Evolutionary conservation across 2,329 filamentous ascomycete species (phyloP).

Genomic region (Cladosporium cucumerinum): DNA sequence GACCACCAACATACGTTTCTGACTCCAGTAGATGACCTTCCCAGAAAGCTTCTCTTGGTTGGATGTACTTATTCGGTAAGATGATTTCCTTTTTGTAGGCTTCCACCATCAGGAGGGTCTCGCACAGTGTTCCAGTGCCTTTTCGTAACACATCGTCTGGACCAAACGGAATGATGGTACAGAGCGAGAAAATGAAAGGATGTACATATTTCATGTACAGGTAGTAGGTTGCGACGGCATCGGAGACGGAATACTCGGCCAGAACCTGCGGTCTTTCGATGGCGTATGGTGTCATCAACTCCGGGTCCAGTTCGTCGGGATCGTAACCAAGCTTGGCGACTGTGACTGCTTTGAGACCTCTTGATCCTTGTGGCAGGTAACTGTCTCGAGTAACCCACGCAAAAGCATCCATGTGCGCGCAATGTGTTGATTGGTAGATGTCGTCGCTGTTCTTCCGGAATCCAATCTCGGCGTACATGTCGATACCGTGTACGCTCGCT

Average conservation of each 20-base stretch:
- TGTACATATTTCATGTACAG: conserved; percentile 99
- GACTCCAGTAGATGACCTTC: conserved; percentile 94
- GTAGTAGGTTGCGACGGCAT: conserved; percentile 98
- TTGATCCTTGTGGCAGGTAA: conserved; percentile 93
- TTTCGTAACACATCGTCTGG: conserved; percentile 92
- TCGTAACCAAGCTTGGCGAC: conserved; percentile 98
- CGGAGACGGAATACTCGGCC: conserved; percentile 97
- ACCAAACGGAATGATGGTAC: conserved; percentile 89
- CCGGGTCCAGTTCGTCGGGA: conserved; percentile 93
- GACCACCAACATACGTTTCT: conserved; percentile 95
- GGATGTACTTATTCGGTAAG: conserved; percentile 91
- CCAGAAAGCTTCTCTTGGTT: conserved; percentile 90
- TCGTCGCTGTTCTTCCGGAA: conserved; percentile 95
- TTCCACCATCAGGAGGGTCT: conserved; percentile 99
- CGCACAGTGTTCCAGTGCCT: conserved; percentile 96
- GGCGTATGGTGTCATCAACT: conserved; percentile 90
- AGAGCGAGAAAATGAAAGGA: conserved; percentile 97
- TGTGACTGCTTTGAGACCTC: conserved; percentile 95
- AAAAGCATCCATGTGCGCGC: conserved; percentile 98
- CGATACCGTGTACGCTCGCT: conserved; percentile 90
- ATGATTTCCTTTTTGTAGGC: conserved; percentile 90
- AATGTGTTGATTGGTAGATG: conserved; percentile 93
- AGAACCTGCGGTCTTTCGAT: conserved; percentile 87
- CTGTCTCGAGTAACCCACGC: conserved; percentile 99
- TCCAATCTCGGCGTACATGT: conserved; percentile 98